Evolutionary conservation across 176 grass and related monocot genomes (phyloP).

Genomic region (Aegilops longissima): DNA sequence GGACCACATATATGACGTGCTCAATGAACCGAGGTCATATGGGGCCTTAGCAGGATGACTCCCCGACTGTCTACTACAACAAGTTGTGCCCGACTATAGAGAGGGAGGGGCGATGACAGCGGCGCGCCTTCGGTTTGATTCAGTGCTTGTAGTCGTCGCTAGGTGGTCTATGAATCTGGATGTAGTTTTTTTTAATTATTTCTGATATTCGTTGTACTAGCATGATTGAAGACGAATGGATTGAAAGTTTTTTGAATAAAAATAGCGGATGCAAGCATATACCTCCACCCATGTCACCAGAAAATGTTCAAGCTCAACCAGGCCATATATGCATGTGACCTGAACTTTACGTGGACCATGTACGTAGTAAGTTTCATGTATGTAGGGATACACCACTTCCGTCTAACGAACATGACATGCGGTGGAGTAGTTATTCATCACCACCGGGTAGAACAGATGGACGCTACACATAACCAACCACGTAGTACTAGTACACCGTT

Average conservation of each 20-base stretch:
- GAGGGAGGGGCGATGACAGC: too few species aligned
- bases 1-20: not conserved
- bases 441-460: not conserved
- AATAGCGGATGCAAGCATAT: not conserved
- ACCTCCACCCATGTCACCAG: not conserved
- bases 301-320: not conserved
- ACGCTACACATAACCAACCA: constrained; percentile 9
- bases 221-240: too few species aligned
- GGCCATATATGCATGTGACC: not conserved
- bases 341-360: not conserved
- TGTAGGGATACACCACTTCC: not conserved
- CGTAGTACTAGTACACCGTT: not conserved
- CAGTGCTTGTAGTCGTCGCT: too few species aligned
- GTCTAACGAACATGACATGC: not conserved
- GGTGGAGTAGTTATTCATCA: not conserved
- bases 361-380: not conserved
- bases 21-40: not conserved
- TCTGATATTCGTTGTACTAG: too few species aligned
- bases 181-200: too few species aligned
- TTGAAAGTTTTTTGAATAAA: too few species aligned
- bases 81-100: too few species aligned
- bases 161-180: too few species aligned
- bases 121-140: too few species aligned
- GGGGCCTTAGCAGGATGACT: too few species aligned
- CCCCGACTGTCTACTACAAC: too few species aligned